A percentile compares a stretch with the other conserved stretches of the same genome.
Evolutionary conservation across 257 asterid species (phyloP).

Genomic region (Coffea canephora): DNA sequence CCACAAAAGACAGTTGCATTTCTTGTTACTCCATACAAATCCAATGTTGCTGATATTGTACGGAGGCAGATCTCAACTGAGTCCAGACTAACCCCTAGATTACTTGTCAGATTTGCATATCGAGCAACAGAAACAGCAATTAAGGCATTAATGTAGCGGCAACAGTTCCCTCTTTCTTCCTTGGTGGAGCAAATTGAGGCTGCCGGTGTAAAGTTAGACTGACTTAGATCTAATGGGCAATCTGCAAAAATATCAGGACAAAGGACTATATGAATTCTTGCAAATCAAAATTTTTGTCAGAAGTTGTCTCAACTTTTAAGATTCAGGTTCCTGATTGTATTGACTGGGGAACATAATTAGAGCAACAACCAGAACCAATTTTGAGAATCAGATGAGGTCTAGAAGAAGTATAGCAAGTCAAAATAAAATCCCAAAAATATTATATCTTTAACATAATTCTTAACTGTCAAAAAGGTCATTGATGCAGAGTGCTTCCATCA

Average conservation of each 20-base stretch:
- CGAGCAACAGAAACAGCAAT: constrained; percentile 77
- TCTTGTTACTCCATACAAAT: constrained; percentile 65
- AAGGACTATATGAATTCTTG: background rate
- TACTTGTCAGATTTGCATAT: constrained; percentile 63
- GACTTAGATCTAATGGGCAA: constrained; percentile 79
- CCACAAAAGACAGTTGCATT: constrained; percentile 72
- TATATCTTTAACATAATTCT: background rate
- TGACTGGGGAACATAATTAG: background rate
- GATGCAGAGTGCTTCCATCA: background rate
- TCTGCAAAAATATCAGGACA: constrained; percentile 47
- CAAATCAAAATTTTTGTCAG: background rate
- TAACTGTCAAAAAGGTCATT: background rate
- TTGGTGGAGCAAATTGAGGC: constrained; percentile 72
- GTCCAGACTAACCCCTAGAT: constrained; percentile 60
- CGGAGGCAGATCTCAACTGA: constrained; percentile 61
- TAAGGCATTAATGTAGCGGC: constrained; percentile 85
- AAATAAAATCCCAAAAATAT: background rate
- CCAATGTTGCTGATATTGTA: constrained; percentile 55
- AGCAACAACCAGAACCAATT: background rate
- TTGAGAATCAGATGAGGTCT: background rate
- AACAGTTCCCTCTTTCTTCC: constrained; percentile 69
- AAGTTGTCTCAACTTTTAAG: background rate
- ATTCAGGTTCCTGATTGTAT: background rate
- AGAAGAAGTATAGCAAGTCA: background rate
- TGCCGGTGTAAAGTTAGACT: constrained; percentile 71